Evolutionary conservation across 176 grass and related monocot genomes (phyloP).

Genomic region (Microstegium vimineum): DNA sequence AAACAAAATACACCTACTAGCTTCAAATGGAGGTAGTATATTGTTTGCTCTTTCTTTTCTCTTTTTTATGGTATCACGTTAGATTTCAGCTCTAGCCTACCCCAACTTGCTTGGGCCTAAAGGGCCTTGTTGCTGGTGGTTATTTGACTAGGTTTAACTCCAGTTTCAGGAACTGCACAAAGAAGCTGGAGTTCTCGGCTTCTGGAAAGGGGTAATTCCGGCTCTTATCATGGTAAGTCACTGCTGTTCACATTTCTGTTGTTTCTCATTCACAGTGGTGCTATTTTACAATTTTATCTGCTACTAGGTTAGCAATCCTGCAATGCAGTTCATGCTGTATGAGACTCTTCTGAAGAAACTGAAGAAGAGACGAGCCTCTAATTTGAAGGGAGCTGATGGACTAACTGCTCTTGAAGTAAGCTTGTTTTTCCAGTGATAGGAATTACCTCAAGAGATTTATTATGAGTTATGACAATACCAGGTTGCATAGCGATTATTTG

Average conservation of each 20-base stretch:
- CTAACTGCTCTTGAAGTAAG: conserved; percentile 85
- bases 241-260: conserved; percentile 13
- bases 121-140: not conserved
- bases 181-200: conserved; percentile 77
- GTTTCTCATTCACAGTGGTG: not conserved
- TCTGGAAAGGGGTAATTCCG: conserved; percentile 94
- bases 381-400: conserved; percentile 79
- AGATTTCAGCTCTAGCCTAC: not conserved
- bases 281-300: conserved; percentile 23
- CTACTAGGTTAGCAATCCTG: conserved; percentile 88
- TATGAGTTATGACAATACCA: not conserved
- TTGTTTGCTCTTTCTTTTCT: not conserved
- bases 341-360: conserved; percentile 91
- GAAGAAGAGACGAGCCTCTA: conserved; percentile 70
- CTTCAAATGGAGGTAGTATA: not conserved
- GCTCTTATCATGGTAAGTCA: conserved; percentile 86
- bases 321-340: conserved; percentile 97
- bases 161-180: conserved; percentile 91
- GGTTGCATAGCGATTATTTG: not conserved
- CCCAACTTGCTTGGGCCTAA: not conserved
- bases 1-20: not conserved
- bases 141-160: conserved; percentile 18
- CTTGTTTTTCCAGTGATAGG: not conserved
- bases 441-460: not conserved
- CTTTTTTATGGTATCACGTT: not conserved